Conservation (phyloP, 257 asterid species). For the Fraxinus pennsylvanica region DNA sequence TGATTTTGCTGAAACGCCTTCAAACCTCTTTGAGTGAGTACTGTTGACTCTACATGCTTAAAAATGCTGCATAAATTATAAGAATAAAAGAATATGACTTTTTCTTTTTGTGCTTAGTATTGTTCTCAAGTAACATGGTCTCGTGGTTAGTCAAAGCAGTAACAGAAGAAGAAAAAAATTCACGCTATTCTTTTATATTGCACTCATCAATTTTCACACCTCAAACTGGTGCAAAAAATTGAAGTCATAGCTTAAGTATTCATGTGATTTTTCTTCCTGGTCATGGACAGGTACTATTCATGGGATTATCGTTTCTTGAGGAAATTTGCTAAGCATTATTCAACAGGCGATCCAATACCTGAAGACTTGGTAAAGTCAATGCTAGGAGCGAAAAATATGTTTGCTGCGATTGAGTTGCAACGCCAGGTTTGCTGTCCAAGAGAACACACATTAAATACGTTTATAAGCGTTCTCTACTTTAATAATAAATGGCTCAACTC, state of each 20-base stretch:
- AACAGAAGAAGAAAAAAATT: not conserved
- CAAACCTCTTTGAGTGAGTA: slow-evolving; percentile 93
- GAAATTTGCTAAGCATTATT: slow-evolving; percentile 75
- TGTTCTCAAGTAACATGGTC: slow-evolving; percentile 24
- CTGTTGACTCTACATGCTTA: slow-evolving; percentile 13
- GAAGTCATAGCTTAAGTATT: slow-evolving; percentile 15
- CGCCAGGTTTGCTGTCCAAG: slow-evolving; percentile 67
- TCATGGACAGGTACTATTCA: slow-evolving; percentile 65
- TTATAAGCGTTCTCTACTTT: slow-evolving; percentile 13
- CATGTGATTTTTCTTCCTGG: slow-evolving; percentile 18
- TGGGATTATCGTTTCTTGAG: slow-evolving; percentile 86
- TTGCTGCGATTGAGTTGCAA: slow-evolving; percentile 92
- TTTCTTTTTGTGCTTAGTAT: slow-evolving; percentile 3
- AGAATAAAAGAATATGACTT: slow-evolving; percentile 8
- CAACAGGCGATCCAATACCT: slow-evolving; percentile 87
- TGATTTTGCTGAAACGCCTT: slow-evolving; percentile 97
- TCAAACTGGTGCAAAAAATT: slow-evolving; percentile 5
- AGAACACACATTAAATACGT: slow-evolving; percentile 5
- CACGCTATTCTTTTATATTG: slow-evolving; percentile 11
- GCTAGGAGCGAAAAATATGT: slow-evolving; percentile 75
- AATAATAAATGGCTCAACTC: slow-evolving; percentile 11
- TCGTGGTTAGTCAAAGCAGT: slow-evolving; percentile 13
- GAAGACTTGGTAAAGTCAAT: slow-evolving; percentile 74
- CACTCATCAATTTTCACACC: slow-evolving; percentile 14
- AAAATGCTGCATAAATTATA: slow-evolving; percentile 10